Evolutionary conservation across 257 asterid species (phyloP).

Genomic region (Ballota nigra): DNA sequence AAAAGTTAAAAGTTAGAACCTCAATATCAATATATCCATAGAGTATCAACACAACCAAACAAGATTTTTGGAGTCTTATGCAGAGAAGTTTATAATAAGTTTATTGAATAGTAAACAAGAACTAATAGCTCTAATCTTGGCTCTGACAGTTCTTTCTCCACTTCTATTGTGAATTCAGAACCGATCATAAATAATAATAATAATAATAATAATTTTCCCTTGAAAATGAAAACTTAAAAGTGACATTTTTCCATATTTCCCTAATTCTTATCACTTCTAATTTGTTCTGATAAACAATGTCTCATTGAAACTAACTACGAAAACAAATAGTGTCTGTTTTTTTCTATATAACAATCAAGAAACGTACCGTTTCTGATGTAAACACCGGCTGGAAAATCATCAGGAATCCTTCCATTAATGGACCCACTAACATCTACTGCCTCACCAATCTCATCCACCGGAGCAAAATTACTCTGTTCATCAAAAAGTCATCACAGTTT

Average conservation of each 20-base stretch:
- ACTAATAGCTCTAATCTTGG: not conserved
- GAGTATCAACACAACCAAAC: not conserved
- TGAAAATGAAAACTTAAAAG: too few relatives aligned
- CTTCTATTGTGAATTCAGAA: too few relatives aligned
- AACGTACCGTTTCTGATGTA: slow-evolving; percentile 60
- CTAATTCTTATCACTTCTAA: not conserved
- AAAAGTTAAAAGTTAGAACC: not conserved
- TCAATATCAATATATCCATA: not conserved
- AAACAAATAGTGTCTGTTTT: too few relatives aligned
- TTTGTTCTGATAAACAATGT: not conserved
- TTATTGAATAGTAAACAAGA: not conserved
- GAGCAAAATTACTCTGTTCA: slow-evolving; percentile 57
- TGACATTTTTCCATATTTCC: too few relatives aligned
- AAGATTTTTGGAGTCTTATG: not conserved
- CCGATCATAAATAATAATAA: too few relatives aligned
- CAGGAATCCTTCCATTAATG: slow-evolving; percentile 49
- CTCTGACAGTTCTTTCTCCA: not conserved
- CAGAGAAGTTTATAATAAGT: slow-evolving; percentile 5
- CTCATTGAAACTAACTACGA: too few relatives aligned
- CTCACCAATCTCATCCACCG: slow-evolving; percentile 56
- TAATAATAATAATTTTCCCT: too few relatives aligned
- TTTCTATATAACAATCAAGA: too few relatives aligned
- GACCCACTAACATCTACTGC: slow-evolving; percentile 23
- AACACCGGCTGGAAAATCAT: slow-evolving; percentile 59
- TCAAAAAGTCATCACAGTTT: not conserved